phyloP scores from a whole-genome alignment of 805 yeast genomes.

The Tetrapisispora iriomotensis region DNA sequence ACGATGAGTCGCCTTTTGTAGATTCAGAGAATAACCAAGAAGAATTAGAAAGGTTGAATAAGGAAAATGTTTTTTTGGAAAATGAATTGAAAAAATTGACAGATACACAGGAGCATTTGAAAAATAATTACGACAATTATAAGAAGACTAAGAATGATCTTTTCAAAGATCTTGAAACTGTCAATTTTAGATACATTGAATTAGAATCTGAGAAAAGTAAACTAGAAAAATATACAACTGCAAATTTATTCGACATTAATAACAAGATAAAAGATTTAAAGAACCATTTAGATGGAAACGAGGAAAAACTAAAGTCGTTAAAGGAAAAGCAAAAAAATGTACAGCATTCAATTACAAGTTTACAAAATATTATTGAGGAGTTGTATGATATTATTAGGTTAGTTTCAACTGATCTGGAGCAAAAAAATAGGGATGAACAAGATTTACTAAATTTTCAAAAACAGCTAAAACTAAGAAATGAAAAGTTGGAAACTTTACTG shows the following conservation, averaged over 20 bases:
- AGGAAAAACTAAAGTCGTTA: conserved; percentile 30
- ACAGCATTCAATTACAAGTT: conserved; percentile 46
- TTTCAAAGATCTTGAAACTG: conserved; percentile 50
- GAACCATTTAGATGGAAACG: conserved; percentile 34
- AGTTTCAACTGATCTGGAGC: conserved; percentile 38
- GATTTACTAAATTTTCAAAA: conserved; percentile 41
- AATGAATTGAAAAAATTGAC: conserved; percentile 51
- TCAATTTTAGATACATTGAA: conserved; percentile 47
- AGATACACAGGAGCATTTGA: conserved; percentile 50
- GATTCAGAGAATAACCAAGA: conserved; percentile 8
- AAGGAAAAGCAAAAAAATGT: conserved; percentile 44
- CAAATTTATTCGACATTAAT: conserved; percentile 47
- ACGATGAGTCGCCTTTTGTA: conserved; percentile 5
- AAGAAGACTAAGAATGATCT: conserved; percentile 51
- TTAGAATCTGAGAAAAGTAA: conserved; percentile 49
- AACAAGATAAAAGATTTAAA: conserved; percentile 45
- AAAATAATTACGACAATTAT: conserved; percentile 53
- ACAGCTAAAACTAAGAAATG: conserved; percentile 38
- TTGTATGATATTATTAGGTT: conserved; percentile 28
- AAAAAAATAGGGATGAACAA: conserved; percentile 29
- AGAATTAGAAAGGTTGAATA: conserved; percentile 35
- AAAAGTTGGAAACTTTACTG: conserved; percentile 30
- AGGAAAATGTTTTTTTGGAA: conserved; percentile 49
- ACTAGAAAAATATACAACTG: conserved; percentile 48
- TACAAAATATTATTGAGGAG: conserved; percentile 32